Percentiles rank a stretch among this genome's conserved stretches.
Evolutionary conservation across 2,329 filamentous ascomycete genomes (phyloP).

Genomic region (Fusarium sp.): DNA sequence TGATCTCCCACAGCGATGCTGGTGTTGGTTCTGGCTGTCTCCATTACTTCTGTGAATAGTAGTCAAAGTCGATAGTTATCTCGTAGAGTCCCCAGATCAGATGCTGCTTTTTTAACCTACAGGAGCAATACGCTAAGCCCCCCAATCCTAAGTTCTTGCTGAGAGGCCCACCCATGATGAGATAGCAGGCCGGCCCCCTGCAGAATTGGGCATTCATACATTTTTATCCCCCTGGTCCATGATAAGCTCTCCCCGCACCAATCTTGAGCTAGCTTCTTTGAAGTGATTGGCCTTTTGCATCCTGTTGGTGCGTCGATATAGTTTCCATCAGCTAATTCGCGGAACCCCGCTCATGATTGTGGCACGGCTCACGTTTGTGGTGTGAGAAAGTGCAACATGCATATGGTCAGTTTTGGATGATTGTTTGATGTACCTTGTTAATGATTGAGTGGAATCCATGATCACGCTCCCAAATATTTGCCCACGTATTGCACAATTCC

Average conservation of each 20-base stretch:
- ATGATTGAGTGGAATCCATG: too few relatives aligned
- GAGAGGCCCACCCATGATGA: background rate
- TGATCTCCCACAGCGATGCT: conserved; percentile 1
- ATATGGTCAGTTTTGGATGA: background rate
- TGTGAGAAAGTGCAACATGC: background rate
- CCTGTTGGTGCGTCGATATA: background rate
- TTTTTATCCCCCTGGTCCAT: background rate
- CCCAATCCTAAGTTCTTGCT: background rate
- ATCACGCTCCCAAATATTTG: too few relatives aligned
- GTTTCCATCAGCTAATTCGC: background rate
- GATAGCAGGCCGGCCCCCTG: background rate
- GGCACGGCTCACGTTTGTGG: background rate
- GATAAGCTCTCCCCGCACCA: background rate
- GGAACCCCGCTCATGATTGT: background rate
- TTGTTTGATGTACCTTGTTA: background rate
- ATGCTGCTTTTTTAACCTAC: background rate
- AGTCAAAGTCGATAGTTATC: background rate
- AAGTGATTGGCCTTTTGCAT: background rate
- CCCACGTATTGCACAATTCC: background rate
- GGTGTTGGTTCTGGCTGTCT: background rate
- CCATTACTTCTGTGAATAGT: background rate
- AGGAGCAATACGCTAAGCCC: background rate
- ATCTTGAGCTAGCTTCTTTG: background rate
- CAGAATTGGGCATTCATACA: conserved; percentile 1
- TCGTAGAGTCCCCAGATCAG: background rate